These are phyloP conservation scores for Boechera retrofracta DNA, from an alignment of 345 rosid species.

Conservation along the genomic window DNA sequence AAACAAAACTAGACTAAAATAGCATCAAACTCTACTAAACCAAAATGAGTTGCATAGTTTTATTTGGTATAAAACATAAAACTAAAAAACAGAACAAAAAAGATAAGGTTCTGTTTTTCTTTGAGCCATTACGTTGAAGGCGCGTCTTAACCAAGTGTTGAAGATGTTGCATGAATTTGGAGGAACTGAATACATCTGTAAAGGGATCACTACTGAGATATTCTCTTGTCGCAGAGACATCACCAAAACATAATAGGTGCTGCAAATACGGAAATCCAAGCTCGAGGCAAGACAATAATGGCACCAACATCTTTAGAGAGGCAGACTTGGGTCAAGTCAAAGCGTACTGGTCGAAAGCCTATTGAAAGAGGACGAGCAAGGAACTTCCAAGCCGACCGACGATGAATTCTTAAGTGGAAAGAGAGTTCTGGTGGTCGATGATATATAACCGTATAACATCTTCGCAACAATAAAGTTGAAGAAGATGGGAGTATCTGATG, in stretches of 20 bases:
- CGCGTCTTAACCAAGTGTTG: conserved; percentile 54
- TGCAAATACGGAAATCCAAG: conserved; percentile 31
- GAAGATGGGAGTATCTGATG: conserved; percentile 57
- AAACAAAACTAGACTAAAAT: no score
- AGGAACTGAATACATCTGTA: conserved; percentile 27
- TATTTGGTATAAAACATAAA: no score
- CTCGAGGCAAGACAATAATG: conserved; percentile 25
- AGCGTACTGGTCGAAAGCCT: conserved; percentile 15
- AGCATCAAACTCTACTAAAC: no score
- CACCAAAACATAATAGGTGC: conserved; percentile 6
- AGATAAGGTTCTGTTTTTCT: no score
- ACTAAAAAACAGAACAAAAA: no score
- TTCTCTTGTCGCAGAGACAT: conserved; percentile 1
- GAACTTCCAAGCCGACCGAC: background rate
- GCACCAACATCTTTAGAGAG: background rate
- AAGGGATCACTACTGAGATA: conserved; percentile 33
- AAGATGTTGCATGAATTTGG: conserved; percentile 68
- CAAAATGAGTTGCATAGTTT: no score
- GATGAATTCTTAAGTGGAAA: conserved; percentile 55
- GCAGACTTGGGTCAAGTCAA: background rate
- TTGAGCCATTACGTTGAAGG: no score
- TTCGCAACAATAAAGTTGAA: conserved; percentile 32
- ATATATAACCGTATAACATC: conserved; percentile 14
- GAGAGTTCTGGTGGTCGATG: conserved; percentile 67
- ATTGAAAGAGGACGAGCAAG: background rate